Base-by-base conservation (phyloP, 2,329 filamentous ascomycete species). In the Xylariaceae sp. region DNA sequence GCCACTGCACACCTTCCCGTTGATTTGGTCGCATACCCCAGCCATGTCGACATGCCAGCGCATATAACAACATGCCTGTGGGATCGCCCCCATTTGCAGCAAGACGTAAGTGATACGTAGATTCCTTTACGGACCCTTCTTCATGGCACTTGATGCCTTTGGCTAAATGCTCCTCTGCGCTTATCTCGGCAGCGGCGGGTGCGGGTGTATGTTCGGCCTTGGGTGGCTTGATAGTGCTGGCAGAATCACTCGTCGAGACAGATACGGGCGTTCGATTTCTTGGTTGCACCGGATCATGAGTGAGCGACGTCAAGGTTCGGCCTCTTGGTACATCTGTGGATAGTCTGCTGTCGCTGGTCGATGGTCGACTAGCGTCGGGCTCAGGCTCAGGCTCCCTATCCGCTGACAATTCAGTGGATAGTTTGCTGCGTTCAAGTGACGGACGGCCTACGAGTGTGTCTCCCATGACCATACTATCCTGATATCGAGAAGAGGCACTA, bases 21-120 rank as follows among this genome's bases (percentile, higher is more conserved):
- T 90, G 90, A 69, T 96, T 96, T 7, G 90, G 83, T 9, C 92
- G 86, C 89, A 97, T 96, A 16, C 94, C 94, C 94, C 94, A 99
- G 46, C 94, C 94, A 68, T 99, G 94, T 47, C 94, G 83, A 67
- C 92, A 97, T 10, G 94, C 94, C 34, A 99, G 79, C 5, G 92
- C 94, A 70, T 96, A 99, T 30, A 97, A 78, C 12, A 99, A 81
- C 94, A 99, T 99, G 19, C 87, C 94, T 0, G 92, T 96, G 0
- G 94, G 89, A 54, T 95, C 83, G 44, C 90, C 89, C 53, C 89
- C 86, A 63, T 86, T 85, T 0, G 94, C 92, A 3, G 94, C 94
- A 55, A 95, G 82, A 32, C 94, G 87, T 42, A 99, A 80, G 68
- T 99, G 94, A 67, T 97, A 99, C 0, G 94, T 97, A 0, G 92